Evolutionary conservation across 441 rosid species (phyloP).

Genomic region (Gossypium gossypioides): DNA sequence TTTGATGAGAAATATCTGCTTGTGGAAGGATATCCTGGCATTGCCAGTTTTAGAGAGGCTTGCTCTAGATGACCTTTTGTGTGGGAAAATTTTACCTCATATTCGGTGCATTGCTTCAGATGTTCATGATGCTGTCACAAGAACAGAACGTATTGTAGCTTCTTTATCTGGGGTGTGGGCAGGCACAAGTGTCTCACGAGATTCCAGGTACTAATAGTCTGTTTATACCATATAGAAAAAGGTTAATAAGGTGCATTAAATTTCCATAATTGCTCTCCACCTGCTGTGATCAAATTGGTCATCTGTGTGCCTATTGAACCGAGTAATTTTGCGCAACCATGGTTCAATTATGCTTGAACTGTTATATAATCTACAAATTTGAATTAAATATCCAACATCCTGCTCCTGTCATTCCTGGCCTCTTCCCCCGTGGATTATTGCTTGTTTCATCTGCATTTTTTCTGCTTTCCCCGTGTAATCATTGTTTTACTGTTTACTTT

Average conservation of each 20-base stretch:
- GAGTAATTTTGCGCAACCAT: background rate
- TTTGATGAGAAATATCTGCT: conserved; percentile 74
- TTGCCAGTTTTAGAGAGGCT: conserved; percentile 71
- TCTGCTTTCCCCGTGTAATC: background rate
- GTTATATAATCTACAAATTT: background rate
- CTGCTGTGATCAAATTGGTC: conserved; percentile 23
- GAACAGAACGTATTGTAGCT: conserved; percentile 70
- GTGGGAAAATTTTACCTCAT: conserved; percentile 74
- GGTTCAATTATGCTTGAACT: background rate
- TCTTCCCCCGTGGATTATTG: background rate
- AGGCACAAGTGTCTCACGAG: conserved; percentile 47
- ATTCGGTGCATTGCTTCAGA: conserved; percentile 62
- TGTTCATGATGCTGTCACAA: conserved; percentile 78
- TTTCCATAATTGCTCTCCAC: conserved; percentile 2
- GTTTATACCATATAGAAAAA: background rate
- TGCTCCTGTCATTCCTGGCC: background rate
- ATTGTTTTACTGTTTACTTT: background rate
- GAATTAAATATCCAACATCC: background rate
- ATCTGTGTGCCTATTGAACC: background rate
- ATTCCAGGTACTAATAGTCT: conserved; percentile 39
- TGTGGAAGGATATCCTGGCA: conserved; percentile 82
- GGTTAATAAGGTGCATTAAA: background rate
- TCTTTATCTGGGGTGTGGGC: conserved; percentile 78
- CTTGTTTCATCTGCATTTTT: background rate
- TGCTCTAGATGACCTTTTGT: conserved; percentile 73